phyloP scores from a whole-genome alignment of 2,329 filamentous ascomycete genomes.

The Coleophoma crateriformis region DNA sequence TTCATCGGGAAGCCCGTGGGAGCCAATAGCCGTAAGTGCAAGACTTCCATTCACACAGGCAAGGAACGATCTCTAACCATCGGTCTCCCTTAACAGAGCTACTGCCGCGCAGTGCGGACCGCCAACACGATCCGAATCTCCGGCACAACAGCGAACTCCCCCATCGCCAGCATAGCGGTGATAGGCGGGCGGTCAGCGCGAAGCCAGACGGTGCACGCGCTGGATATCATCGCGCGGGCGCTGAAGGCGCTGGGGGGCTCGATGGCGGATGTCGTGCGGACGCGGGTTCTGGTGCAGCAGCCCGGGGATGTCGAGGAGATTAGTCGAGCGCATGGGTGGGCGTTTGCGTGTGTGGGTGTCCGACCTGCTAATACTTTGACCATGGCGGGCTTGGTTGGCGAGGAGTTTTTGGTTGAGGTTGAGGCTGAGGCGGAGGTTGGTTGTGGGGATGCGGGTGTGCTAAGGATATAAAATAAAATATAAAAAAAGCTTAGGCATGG shows the following conservation, averaged over 20 bases:
- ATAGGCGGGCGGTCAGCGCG: slow-evolving; percentile 9
- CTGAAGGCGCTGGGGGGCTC: slow-evolving; percentile 21
- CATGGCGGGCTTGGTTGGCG: slow-evolving; percentile 9
- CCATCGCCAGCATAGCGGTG: slow-evolving; percentile 8
- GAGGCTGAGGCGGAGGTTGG: slow-evolving; percentile 11
- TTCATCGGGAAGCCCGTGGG: slow-evolving; percentile 24
- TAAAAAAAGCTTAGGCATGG: too few relatives aligned
- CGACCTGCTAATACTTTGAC: slow-evolving; percentile 13
- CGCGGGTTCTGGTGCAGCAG: slow-evolving; percentile 20
- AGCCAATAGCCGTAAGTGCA: slow-evolving; percentile 23
- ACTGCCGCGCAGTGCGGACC: slow-evolving; percentile 24
- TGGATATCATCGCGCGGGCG: slow-evolving; percentile 23
- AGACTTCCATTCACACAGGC: too few relatives aligned
- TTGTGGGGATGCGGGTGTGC: slow-evolving; percentile 1
- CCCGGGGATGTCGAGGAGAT: slow-evolving; percentile 20
- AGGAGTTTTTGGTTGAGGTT: slow-evolving; percentile 14
- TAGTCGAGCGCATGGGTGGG: slow-evolving; percentile 23
- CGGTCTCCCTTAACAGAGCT: slow-evolving; percentile 12
- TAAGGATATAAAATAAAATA: too few relatives aligned
- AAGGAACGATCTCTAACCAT: neutral
- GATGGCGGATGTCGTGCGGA: slow-evolving; percentile 22
- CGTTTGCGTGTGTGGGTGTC: slow-evolving; percentile 19
- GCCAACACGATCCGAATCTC: slow-evolving; percentile 22
- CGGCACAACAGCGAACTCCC: slow-evolving; percentile 27
- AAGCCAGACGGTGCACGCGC: slow-evolving; percentile 22